These are phyloP conservation scores for Saturnispora sanitii DNA, from an alignment of 805 yeast species.

Conservation along the genomic window DNA sequence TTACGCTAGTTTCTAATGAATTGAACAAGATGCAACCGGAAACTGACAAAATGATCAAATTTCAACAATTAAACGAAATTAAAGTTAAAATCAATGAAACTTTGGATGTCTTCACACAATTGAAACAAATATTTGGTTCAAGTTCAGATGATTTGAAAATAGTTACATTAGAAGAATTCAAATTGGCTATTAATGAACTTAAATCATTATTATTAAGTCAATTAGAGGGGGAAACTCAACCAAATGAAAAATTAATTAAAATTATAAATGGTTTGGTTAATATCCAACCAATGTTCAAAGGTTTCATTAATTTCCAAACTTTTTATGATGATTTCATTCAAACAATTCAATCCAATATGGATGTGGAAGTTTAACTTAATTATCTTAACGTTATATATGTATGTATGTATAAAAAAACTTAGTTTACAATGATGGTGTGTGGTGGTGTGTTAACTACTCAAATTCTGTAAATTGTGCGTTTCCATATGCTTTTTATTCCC, in stretches of 20 bases:
- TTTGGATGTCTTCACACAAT: conserved; percentile 34
- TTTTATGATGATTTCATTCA: conserved; percentile 40
- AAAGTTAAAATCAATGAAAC: conserved; percentile 31
- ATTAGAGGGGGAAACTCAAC: background rate
- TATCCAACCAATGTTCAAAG: conserved; percentile 44
- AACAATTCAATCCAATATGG: conserved; percentile 28
- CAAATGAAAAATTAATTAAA: conserved; percentile 26
- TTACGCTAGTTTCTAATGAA: conserved; percentile 26
- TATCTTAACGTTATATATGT: conserved; percentile 5
- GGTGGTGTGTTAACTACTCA: background rate
- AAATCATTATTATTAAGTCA: conserved; percentile 29
- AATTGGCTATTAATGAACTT: conserved; percentile 34
- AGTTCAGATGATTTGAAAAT: conserved; percentile 9
- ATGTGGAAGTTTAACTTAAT: background rate
- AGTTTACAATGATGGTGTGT: no score
- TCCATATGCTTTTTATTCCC: conserved; percentile 1
- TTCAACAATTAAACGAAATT: conserved; percentile 36
- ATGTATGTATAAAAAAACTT: background rate
- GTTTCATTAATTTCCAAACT: conserved; percentile 40
- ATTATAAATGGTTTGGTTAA: conserved; percentile 40
- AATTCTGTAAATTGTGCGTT: conserved; percentile 3
- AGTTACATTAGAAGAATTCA: conserved; percentile 22
- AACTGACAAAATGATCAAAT: conserved; percentile 21
- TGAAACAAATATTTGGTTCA: conserved; percentile 30
- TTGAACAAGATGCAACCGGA: conserved; percentile 13